Evolutionary conservation across 106 monocot species (phyloP), one percentile per base, ranked within the genome.

Genomic region (Dactylorhiza incarnata): DNA sequence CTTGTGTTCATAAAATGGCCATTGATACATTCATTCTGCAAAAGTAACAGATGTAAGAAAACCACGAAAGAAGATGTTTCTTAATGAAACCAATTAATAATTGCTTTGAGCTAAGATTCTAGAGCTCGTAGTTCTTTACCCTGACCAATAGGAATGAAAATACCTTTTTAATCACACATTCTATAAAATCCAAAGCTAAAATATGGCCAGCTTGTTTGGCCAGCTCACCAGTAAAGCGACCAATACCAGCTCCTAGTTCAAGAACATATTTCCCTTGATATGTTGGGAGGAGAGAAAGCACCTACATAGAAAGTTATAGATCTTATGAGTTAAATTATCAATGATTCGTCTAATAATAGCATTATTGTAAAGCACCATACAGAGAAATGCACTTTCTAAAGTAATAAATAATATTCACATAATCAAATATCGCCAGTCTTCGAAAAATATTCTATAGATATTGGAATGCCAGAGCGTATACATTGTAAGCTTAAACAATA

Each of bases 161-260:
- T 77, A 99, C 99, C 91, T 99, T 99, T 77, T 92, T 91, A 66
- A 99, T 92, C 13, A 86, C 99, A 81, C 77, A 85, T 55, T 92
- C 91, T 81, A 99, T 99, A 74, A 99, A 99, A 85, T 99, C 99
- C 79, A 99, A 43, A 20, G 99, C 99, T 59, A 94, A 48, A 83
- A 99, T 77, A 78, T 90, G 84, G 51, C 81, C 89, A 77, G 99
- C 99, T 73, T 88, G 81, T 85, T 94, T 90, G 11, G 91, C 99
- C 74, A 99, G 73, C 77, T 92, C 99, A 63, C 99, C 99, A 52
- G 99, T 99, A 75, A 99, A 99, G 16, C 99, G 91, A 47, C 99
- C 99, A 73, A 99, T 99, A 61, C 99, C 99, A 71, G 99, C 99
- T 54, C 99, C 99, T 25, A 99, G 83, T 80, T 99, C 99, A 82